Percentiles rank a stretch among this genome's conserved stretches.
Evolutionary conservation across 2,329 filamentous ascomycete species (phyloP).

Genomic region (Exophiala phaeomuriformis): DNA sequence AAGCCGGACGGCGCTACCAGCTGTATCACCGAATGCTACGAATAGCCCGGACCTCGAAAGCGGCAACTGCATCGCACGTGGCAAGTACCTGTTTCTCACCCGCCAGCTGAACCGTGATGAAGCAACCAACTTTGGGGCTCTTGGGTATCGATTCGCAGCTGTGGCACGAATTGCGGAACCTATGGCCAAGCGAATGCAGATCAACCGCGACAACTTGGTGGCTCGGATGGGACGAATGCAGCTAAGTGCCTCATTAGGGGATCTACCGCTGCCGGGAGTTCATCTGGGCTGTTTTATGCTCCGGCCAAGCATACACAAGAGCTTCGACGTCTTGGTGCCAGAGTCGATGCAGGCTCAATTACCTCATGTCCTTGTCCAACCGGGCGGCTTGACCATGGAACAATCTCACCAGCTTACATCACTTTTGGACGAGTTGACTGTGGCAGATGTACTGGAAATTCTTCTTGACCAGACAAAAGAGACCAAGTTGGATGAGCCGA

Average conservation of each 20-base stretch:
- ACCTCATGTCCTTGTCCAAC: slow-evolving; percentile 51
- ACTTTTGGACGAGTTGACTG: slow-evolving; percentile 36
- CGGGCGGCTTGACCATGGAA: slow-evolving; percentile 48
- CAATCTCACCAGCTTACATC: slow-evolving; percentile 48
- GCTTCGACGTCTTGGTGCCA: slow-evolving; percentile 58
- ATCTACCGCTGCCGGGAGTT: slow-evolving; percentile 32
- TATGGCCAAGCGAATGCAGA: slow-evolving; percentile 67
- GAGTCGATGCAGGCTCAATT: slow-evolving; percentile 52
- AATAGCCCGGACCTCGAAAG: slow-evolving; percentile 34
- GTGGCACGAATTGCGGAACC: slow-evolving; percentile 60
- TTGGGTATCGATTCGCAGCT: slow-evolving; percentile 71
- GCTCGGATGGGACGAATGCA: slow-evolving; percentile 58
- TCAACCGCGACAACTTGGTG: slow-evolving; percentile 56
- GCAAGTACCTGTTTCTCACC: slow-evolving; percentile 74
- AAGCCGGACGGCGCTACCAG: slow-evolving; percentile 9
- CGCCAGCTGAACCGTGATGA: slow-evolving; percentile 55
- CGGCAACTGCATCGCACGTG: slow-evolving; percentile 35
- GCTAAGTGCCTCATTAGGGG: slow-evolving; percentile 38
- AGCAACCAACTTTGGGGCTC: slow-evolving; percentile 56
- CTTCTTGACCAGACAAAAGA: slow-evolving; percentile 23
- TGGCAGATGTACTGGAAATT: slow-evolving; percentile 33
- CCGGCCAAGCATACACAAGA: slow-evolving; percentile 45
- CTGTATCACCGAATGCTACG: slow-evolving; percentile 28
- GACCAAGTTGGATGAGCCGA: slow-evolving; percentile 29
- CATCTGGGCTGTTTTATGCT: slow-evolving; percentile 40